Evolutionary conservation across 306 rosid genomes (phyloP).

Genomic region (Corylus americana): DNA sequence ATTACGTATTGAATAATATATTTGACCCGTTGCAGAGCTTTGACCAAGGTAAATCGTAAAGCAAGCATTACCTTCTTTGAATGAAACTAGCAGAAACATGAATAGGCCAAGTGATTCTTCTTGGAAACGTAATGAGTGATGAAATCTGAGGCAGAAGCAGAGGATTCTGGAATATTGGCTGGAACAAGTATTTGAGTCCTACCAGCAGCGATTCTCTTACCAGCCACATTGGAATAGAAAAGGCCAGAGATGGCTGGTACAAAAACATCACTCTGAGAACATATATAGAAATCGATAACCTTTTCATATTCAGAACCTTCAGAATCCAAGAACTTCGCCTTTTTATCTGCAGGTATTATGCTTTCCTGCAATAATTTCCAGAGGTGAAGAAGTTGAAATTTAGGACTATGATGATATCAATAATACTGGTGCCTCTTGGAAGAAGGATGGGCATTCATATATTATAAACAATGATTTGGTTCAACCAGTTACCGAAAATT

Average conservation of each 20-base stretch:
- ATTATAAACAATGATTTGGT: slow-evolving; percentile 4
- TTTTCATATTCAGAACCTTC: slow-evolving; percentile 82
- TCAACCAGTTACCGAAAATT: neutral
- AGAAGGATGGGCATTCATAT: neutral
- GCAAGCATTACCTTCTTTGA: slow-evolving; percentile 35
- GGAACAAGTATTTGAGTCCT: slow-evolving; percentile 85
- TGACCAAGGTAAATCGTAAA: slow-evolving; percentile 20
- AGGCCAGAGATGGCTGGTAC: slow-evolving; percentile 95
- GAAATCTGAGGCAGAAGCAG: slow-evolving; percentile 69
- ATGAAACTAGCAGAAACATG: slow-evolving; percentile 71
- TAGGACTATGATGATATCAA: neutral
- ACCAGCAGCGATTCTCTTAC: slow-evolving; percentile 82
- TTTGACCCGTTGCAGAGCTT: slow-evolving; percentile 25
- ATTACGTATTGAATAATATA: slow-evolving; percentile 31
- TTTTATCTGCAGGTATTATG: slow-evolving; percentile 88
- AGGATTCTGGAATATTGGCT: slow-evolving; percentile 54
- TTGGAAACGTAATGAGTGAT: slow-evolving; percentile 74
- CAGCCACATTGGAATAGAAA: slow-evolving; percentile 90
- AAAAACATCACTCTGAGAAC: slow-evolving; percentile 75
- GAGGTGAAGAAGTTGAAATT: neutral
- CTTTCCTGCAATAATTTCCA: slow-evolving; percentile 70
- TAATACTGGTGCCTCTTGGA: neutral
- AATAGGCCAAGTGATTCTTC: slow-evolving; percentile 96
- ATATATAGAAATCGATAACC: slow-evolving; percentile 76
- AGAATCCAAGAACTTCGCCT: slow-evolving; percentile 61